These are phyloP conservation scores for Piper betle DNA, from an alignment of 164 flowering plant species.

Conservation along the genomic window DNA sequence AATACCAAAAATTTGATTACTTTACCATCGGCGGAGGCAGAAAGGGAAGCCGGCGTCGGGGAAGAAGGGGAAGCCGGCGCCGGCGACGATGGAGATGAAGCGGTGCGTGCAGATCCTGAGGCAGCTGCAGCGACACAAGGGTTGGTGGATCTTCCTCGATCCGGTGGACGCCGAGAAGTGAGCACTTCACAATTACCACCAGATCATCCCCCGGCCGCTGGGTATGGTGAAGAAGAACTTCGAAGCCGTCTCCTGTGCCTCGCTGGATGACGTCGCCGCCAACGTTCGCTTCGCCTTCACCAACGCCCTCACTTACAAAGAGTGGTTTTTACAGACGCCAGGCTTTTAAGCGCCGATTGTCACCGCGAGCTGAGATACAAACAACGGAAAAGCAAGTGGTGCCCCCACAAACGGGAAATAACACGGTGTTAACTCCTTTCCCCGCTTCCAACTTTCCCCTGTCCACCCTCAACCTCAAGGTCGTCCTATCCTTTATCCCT, in stretches of 20 bases:
- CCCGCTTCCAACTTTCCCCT: too few species aligned
- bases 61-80: not conserved
- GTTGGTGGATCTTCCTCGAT: slow-evolving; percentile 41
- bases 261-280: slow-evolving; percentile 51
- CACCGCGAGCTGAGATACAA: too few species aligned
- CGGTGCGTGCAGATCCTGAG: slow-evolving; percentile 39
- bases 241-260: slow-evolving; percentile 23
- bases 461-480: too few species aligned
- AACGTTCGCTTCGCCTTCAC: slow-evolving; percentile 72
- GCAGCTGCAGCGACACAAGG: slow-evolving; percentile 62
- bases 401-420: too few species aligned
- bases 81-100: slow-evolving; percentile 23
- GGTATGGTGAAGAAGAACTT: slow-evolving; percentile 64
- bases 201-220: slow-evolving; percentile 55
- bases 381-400: too few species aligned
- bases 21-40: slow-evolving; percentile 2
- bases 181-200: slow-evolving; percentile 64
- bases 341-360: too few species aligned
- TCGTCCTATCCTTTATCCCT: too few species aligned
- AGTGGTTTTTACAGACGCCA: too few species aligned
- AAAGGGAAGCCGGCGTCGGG: not conserved
- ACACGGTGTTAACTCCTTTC: too few species aligned
- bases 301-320: slow-evolving; percentile 64
- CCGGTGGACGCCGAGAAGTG: slow-evolving; percentile 63
- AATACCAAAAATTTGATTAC: too few species aligned